Evolutionary conservation across 2,329 filamentous ascomycete genomes (phyloP), one percentile per base, ranked within the genome.

Genomic region (Neoscytalidium dimidiatum): DNA sequence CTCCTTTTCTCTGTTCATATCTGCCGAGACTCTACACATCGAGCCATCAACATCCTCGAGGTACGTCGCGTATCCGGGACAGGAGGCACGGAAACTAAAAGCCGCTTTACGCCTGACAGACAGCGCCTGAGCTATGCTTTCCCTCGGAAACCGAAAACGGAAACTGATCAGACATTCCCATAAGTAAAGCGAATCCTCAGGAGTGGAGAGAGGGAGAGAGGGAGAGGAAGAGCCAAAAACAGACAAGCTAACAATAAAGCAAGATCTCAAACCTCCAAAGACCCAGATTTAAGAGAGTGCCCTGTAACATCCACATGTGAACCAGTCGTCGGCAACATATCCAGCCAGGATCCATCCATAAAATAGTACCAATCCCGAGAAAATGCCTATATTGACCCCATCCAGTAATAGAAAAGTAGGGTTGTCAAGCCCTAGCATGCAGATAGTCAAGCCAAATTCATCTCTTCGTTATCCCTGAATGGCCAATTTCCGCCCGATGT

Each of bases 401-500:
- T 17, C 38, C 9, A 41, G 14, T 41, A 14, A 4, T 14, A 17
- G 38, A 41, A 17, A 41, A 5, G 7, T 17, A 17, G 38, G 14
- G 14, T 33, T 33, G 31, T n/a, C n/a, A n/a, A n/a, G n/a, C n/a
- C n/a, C n/a, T n/a, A n/a, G n/a, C n/a, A 26, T 49, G 11, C n/a
- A 23, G 9, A 46, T 46, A 21, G 7, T 9, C 23, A 28, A n/a
- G 19, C 4, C 11, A 28, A 4, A 28, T 29, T 23, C 53, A n/a
- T 3, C 11, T 4, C 56, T 33, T 19, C 6, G 14, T 38, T 23
- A 62, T 13, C 58, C 44, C 26, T 51, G 58, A 51, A 62, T 49
- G 9, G 89, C 88, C 68, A 98, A 79, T 67, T 92, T 85, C 68
- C 95, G 84, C 13, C 95, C 95, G 73, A 99, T 92, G 74, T 97